phyloP scores from a whole-genome alignment of 345 rosid genomes.

The Odontarrhena argentea region DNA sequence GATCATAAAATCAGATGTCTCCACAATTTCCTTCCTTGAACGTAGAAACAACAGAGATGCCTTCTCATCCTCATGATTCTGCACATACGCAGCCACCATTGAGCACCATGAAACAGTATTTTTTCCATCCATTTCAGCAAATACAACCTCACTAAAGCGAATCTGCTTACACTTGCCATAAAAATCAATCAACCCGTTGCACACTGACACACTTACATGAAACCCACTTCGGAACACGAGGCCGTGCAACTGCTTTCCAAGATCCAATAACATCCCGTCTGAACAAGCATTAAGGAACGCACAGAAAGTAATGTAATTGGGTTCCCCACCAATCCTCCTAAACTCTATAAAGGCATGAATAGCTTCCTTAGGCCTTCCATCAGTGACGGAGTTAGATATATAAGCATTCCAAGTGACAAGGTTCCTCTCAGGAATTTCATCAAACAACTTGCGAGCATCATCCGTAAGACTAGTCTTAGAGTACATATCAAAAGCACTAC shows the following conservation, averaged over 20 bases:
- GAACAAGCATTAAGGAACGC: conserved; percentile 72
- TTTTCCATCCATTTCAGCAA: conserved; percentile 53
- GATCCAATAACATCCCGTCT: conserved; percentile 48
- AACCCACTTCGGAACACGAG: conserved; percentile 59
- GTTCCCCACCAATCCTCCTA: conserved; percentile 55
- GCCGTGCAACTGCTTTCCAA: conserved; percentile 75
- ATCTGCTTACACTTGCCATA: conserved; percentile 79
- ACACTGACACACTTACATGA: conserved; percentile 55
- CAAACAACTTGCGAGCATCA: conserved; percentile 71
- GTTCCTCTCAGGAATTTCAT: conserved; percentile 75
- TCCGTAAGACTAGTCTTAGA: conserved; percentile 49
- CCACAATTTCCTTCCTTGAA: conserved; percentile 57
- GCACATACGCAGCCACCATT: conserved; percentile 62
- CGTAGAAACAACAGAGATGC: conserved; percentile 53
- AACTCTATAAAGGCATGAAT: conserved; percentile 57
- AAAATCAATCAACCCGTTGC: conserved; percentile 76
- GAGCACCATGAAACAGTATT: conserved; percentile 91
- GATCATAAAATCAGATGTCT: conserved; percentile 68
- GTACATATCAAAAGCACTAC: conserved; percentile 84
- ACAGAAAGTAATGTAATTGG: conserved; percentile 71
- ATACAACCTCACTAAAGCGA: conserved; percentile 51
- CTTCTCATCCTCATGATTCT: conserved; percentile 74
- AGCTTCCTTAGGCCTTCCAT: conserved; percentile 54
- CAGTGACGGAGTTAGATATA: conserved; percentile 68
- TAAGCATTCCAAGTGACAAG: conserved; percentile 72